Evolutionary conservation across 352 stramenopile genomes (phyloP).

Genomic region (Phytophthora litchii): DNA sequence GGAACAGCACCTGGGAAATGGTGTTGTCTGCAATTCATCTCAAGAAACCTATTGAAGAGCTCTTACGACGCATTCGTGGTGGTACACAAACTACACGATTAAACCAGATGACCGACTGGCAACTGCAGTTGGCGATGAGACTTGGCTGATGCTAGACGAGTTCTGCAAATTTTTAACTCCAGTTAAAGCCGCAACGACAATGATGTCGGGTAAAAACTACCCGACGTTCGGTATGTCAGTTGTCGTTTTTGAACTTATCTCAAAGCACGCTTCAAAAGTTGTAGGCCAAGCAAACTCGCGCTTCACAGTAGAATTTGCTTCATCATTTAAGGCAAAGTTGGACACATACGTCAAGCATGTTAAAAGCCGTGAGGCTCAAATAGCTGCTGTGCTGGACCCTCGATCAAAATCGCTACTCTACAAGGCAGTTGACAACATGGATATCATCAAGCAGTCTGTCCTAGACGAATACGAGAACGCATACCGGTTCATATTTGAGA

Average conservation of each 20-base stretch:
- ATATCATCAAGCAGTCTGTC: background rate
- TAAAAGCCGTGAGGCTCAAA: constrained; percentile 12
- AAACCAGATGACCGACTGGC: constrained; percentile 3
- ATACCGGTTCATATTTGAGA: constrained; percentile 3
- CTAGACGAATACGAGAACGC: constrained; percentile 5
- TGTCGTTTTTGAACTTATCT: constrained; percentile 2
- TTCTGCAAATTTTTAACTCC: constrained; percentile 16
- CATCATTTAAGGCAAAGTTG: constrained; percentile 15
- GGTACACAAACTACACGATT: constrained; percentile 15
- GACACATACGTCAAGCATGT: constrained; percentile 3
- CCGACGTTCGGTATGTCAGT: constrained; percentile 19
- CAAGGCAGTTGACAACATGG: constrained; percentile 7
- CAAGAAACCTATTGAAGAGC: constrained; percentile 3
- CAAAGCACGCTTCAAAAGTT: background rate
- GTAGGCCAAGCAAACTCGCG: background rate
- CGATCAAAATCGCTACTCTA: constrained; percentile 5
- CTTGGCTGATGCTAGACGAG: background rate
- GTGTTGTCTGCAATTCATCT: constrained; percentile 5
- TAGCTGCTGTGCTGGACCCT: constrained; percentile 22
- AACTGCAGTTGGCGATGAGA: background rate
- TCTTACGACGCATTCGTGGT: too few relatives aligned
- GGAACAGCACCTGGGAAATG: constrained; percentile 20
- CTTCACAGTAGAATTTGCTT: constrained; percentile 10
- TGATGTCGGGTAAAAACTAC: constrained; percentile 21
- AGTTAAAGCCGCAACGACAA: constrained; percentile 19